These are phyloP conservation scores for Gynochthodes officinalis DNA, from an alignment of 257 asterid genomes.

Conservation along the genomic window DNA sequence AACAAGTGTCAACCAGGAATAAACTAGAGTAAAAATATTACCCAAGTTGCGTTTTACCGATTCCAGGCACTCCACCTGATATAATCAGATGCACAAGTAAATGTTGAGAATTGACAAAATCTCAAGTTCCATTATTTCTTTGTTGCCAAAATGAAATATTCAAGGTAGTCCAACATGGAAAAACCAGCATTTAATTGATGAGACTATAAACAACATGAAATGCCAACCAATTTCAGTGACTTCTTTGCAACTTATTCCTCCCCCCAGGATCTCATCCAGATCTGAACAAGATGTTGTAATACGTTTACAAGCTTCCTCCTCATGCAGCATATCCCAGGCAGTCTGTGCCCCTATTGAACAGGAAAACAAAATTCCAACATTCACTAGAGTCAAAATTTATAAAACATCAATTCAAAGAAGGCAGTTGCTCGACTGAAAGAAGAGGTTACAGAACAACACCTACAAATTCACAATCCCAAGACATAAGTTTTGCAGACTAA, in stretches of 20 bases:
- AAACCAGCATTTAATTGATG: neutral
- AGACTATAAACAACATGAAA: neutral
- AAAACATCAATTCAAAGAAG: neutral
- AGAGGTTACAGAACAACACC: neutral
- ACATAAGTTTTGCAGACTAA: neutral
- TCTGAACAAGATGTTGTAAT: conserved; percentile 85
- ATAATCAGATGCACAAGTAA: conserved; percentile 20
- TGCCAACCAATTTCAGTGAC: conserved; percentile 91
- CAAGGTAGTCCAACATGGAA: neutral
- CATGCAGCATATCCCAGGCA: conserved; percentile 93
- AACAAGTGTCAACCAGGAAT: conserved; percentile 2
- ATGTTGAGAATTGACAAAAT: conserved; percentile 17
- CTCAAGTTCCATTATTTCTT: neutral
- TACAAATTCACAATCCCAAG: neutral
- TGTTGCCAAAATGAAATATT: neutral
- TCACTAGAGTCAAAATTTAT: neutral
- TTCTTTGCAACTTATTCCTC: conserved; percentile 86
- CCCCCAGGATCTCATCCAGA: conserved; percentile 79
- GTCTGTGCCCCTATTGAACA: conserved; percentile 66
- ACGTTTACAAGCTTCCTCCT: conserved; percentile 59
- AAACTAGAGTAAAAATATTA: conserved; percentile 32
- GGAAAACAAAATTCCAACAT: neutral
- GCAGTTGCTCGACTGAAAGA: neutral
- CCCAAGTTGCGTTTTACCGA: conserved; percentile 98
- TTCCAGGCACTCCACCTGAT: conserved; percentile 97